phyloP scores from a whole-genome alignment of 2,329 filamentous ascomycete species.

The Pseudodiploospora longispora region DNA sequence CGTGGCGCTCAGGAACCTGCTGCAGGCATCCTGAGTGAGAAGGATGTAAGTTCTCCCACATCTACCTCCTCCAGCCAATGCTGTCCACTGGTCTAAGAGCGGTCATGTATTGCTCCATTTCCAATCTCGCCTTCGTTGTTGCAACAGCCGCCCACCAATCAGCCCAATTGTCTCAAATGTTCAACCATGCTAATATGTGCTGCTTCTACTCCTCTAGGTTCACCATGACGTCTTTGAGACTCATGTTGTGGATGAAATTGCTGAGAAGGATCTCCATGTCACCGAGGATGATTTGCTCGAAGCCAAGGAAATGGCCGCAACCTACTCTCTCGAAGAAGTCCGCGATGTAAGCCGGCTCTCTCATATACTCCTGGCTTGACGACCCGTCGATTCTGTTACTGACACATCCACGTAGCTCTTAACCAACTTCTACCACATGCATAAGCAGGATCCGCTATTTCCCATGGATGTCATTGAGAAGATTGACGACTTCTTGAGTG shows the following conservation, averaged over 20 bases:
- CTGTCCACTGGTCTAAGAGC: too few relatives aligned
- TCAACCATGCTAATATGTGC: too few relatives aligned
- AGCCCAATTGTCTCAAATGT: too few relatives aligned
- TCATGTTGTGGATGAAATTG: not conserved
- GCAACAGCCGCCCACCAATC: too few relatives aligned
- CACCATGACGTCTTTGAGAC: too few relatives aligned
- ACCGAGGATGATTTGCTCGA: conserved; percentile 37
- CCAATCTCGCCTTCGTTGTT: too few relatives aligned
- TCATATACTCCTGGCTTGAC: not conserved
- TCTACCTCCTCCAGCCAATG: too few relatives aligned
- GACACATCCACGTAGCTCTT: conserved; percentile 18
- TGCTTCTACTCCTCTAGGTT: too few relatives aligned
- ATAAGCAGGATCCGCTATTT: conserved; percentile 30
- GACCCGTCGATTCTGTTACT: not conserved
- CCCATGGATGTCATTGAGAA: conserved; percentile 23
- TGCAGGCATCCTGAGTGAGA: too few relatives aligned
- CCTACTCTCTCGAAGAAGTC: conserved; percentile 25
- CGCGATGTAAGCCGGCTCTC: conserved; percentile 15
- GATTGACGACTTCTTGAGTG: conserved; percentile 27
- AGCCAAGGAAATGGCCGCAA: conserved; percentile 29
- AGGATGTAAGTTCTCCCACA: too few relatives aligned
- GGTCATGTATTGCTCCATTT: too few relatives aligned
- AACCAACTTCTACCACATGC: conserved; percentile 24
- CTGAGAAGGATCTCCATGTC: conserved; percentile 13
- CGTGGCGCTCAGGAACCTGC: too few relatives aligned